These are phyloP conservation scores for Nakazawaea molendinolei DNA, from an alignment of 805 yeast genomes.

Conservation along the genomic window DNA sequence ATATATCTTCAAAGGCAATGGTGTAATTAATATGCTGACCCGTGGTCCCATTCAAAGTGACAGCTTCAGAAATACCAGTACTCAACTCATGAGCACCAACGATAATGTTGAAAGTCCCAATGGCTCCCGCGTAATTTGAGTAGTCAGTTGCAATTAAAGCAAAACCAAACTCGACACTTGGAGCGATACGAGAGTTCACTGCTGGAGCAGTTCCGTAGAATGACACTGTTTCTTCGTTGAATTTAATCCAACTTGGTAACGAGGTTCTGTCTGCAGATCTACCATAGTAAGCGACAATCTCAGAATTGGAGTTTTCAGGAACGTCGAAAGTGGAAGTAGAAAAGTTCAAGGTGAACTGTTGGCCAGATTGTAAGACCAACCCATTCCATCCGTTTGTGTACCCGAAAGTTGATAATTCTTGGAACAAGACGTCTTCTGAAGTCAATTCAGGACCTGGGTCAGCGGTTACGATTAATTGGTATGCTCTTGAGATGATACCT, in stretches of 20 bases:
- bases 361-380: constrained; percentile 65
- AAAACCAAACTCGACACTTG: constrained; percentile 66
- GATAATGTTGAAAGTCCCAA: constrained; percentile 60
- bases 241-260: constrained; percentile 82
- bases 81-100: constrained; percentile 88
- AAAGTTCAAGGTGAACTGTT: constrained; percentile 59
- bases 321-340: constrained; percentile 51
- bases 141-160: constrained; percentile 76
- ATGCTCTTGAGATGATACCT: constrained; percentile 44
- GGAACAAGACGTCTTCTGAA: constrained; percentile 34
- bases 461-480: constrained; percentile 53
- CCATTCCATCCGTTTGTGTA: constrained; percentile 72
- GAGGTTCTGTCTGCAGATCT: constrained; percentile 78
- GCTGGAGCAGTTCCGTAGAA: constrained; percentile 87
- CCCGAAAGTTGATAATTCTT: constrained; percentile 59
- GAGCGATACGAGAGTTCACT: constrained; percentile 82
- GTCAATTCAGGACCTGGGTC: constrained; percentile 48
- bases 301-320: constrained; percentile 33
- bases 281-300: constrained; percentile 69
- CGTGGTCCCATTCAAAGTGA: constrained; percentile 61
- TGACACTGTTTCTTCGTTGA: constrained; percentile 53
- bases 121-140: constrained; percentile 65
- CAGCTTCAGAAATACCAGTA: constrained; percentile 51
- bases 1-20: constrained; percentile 60
- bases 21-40: constrained; percentile 45